Base-by-base conservation (phyloP, 768 basidiomycete genomes). In the Agrocybe pediades region DNA sequence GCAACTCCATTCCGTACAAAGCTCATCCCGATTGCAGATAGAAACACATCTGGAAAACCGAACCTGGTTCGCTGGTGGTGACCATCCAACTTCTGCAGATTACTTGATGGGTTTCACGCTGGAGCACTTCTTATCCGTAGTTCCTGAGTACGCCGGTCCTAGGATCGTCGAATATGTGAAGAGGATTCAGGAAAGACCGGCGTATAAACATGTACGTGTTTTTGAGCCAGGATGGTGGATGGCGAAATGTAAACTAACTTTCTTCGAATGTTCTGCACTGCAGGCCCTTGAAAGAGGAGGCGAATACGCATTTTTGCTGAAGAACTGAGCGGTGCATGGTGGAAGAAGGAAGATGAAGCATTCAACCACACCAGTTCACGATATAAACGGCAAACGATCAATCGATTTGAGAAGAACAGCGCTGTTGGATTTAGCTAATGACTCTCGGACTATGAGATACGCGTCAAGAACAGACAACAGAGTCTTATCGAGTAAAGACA, bases 281-380 rank as follows among this genome's bases (percentile, higher is more conserved):
- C 40, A 70, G 69, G 69, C 63, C 6, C 56, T 72, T 19, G 62
- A 71, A 51, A 70, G 65, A 41, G 70, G 70, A 9, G 71, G 71
- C 21, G 56, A 68, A 39, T 72, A 70, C 54, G 59, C 58, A 6
- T 71, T 65, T 29, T 6, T 58, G 19, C 20, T 58, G 29, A n/a
- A n/a, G n/a, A n/a, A n/a, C n/a, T n/a, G n/a, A n/a, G n/a, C n/a
- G n/a, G n/a, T n/a, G n/a, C n/a, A n/a, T n/a, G n/a, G n/a, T n/a
- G n/a, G n/a, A n/a, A n/a, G n/a, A n/a, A n/a, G n/a, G n/a, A n/a
- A n/a, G n/a, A n/a, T n/a, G n/a, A n/a, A n/a, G n/a, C n/a, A n/a
- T n/a, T n/a, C n/a, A n/a, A n/a, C n/a, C n/a, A n/a, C n/a, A n/a
- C n/a, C n/a, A n/a, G n/a, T n/a, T n/a, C n/a, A n/a, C n/a, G n/a